phyloP scores from a whole-genome alignment of 2,329 filamentous ascomycete species.

The Cordyceps fumosorosea region DNA sequence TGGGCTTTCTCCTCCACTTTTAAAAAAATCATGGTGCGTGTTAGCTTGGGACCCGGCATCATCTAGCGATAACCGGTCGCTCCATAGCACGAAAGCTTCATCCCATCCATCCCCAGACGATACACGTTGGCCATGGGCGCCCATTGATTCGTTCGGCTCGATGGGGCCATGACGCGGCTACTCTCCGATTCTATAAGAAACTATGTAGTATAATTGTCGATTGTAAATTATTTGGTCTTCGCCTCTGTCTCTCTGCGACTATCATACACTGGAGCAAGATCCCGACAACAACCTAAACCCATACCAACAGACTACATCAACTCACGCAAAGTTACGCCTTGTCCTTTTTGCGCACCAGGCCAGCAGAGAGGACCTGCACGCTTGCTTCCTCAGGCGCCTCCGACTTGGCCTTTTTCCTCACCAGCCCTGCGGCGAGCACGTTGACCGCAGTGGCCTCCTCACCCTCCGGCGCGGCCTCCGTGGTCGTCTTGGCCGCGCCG shows the following conservation, averaged over 20 bases:
- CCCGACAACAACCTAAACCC: neutral
- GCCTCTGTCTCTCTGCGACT: neutral
- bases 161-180: neutral
- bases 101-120: neutral
- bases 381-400: neutral
- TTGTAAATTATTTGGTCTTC: neutral
- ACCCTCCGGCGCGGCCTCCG: slow-evolving; percentile 7
- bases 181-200: neutral
- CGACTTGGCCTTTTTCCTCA: slow-evolving; percentile 49
- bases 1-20: too few species aligned
- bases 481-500: neutral
- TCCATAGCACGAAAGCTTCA: neutral
- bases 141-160: neutral
- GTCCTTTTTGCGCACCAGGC: slow-evolving; percentile 2
- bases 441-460: slow-evolving; percentile 31
- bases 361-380: neutral
- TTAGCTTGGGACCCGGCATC: too few species aligned
- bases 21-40: too few species aligned
- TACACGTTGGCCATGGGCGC: neutral
- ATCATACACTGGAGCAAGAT: neutral
- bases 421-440: slow-evolving; percentile 39
- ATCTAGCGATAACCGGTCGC: neutral
- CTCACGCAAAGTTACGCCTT: neutral
- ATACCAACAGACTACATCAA: neutral
- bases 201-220: neutral